These are phyloP conservation scores for Boehmeria nivea DNA, from an alignment of 306 rosid species.

Conservation along the genomic window DNA sequence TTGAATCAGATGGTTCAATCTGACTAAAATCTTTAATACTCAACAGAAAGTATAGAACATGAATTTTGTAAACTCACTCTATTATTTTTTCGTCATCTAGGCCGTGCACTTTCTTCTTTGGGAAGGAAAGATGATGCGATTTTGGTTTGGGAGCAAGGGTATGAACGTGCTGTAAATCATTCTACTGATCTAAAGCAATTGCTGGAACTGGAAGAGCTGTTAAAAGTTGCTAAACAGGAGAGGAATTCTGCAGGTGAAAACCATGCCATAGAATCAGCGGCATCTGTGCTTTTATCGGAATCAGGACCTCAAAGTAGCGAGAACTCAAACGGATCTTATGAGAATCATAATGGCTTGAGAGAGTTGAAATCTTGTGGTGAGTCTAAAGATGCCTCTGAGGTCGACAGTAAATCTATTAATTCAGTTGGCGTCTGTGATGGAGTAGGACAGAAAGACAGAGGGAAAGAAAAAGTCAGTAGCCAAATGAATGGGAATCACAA, in stretches of 20 bases:
- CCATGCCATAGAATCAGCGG: slow-evolving; percentile 19
- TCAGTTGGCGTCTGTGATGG: slow-evolving; percentile 33
- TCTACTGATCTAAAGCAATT: slow-evolving; percentile 81
- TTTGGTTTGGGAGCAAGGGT: slow-evolving; percentile 85
- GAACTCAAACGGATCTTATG: slow-evolving; percentile 27
- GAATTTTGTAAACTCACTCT: background rate
- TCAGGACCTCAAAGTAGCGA: slow-evolving; percentile 27
- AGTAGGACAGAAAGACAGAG: slow-evolving; percentile 35
- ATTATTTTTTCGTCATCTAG: slow-evolving; percentile 32
- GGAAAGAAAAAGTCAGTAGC: slow-evolving; percentile 33
- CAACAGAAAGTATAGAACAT: background rate
- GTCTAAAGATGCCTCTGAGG: slow-evolving; percentile 41
- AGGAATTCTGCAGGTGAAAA: slow-evolving; percentile 25
- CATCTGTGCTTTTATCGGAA: slow-evolving; percentile 24
- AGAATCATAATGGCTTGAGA: slow-evolving; percentile 24
- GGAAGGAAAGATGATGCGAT: slow-evolving; percentile 83
- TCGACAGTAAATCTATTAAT: slow-evolving; percentile 34
- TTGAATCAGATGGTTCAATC: too few relatives aligned
- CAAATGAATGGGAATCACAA: slow-evolving; percentile 50
- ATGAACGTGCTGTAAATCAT: slow-evolving; percentile 58
- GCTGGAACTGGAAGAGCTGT: slow-evolving; percentile 81
- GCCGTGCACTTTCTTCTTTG: slow-evolving; percentile 63
- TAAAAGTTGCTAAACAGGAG: slow-evolving; percentile 47
- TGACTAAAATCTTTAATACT: too few relatives aligned
- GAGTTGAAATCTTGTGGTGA: slow-evolving; percentile 32